Evolutionary conservation across 805 yeast genomes (phyloP).

Genomic region (Monosporozyma aerobia): DNA sequence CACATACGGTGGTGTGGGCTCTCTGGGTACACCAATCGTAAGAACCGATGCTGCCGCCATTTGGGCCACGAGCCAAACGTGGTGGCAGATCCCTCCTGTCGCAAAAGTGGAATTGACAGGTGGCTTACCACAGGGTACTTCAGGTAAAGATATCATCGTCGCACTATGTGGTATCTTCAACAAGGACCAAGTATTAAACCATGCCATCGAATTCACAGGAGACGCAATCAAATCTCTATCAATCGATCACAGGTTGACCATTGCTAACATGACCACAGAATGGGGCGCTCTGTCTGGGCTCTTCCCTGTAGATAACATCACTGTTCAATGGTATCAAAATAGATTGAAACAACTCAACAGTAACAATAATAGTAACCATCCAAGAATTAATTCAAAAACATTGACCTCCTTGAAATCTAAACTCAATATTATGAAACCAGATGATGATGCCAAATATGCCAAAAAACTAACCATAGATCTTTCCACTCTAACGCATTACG

Average conservation of each 20-base stretch:
- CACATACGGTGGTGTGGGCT: constrained; percentile 94
- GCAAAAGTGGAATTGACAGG: constrained; percentile 87
- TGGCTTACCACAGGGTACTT: constrained; percentile 70
- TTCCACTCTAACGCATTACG: constrained; percentile 70
- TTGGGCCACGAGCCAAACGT: constrained; percentile 99
- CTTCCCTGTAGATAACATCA: constrained; percentile 85
- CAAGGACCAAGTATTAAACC: constrained; percentile 85
- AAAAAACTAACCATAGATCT: constrained; percentile 79
- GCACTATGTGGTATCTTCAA: constrained; percentile 91
- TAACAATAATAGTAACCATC: constrained; percentile 45
- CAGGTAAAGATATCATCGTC: constrained; percentile 96
- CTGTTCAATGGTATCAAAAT: constrained; percentile 68
- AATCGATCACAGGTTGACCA: constrained; percentile 79
- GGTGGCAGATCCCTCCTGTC: constrained; percentile 99
- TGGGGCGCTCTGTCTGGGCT: constrained; percentile 98
- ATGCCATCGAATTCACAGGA: constrained; percentile 89
- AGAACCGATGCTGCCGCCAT: constrained; percentile 98
- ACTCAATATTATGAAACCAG: constrained; percentile 36
- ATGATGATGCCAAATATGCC: constrained; percentile 75
- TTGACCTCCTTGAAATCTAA: constrained; percentile 33
- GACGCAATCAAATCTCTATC: constrained; percentile 62
- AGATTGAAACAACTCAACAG: constrained; percentile 39
- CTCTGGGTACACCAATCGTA: constrained; percentile 94
- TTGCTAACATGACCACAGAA: constrained; percentile 96
- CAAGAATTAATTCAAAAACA: constrained; percentile 63